Percentiles rank a stretch among this genome's conserved stretches.
phyloP scores from a whole-genome alignment of 2,329 filamentous ascomycete species.

The Thermoascus crustaceus region DNA sequence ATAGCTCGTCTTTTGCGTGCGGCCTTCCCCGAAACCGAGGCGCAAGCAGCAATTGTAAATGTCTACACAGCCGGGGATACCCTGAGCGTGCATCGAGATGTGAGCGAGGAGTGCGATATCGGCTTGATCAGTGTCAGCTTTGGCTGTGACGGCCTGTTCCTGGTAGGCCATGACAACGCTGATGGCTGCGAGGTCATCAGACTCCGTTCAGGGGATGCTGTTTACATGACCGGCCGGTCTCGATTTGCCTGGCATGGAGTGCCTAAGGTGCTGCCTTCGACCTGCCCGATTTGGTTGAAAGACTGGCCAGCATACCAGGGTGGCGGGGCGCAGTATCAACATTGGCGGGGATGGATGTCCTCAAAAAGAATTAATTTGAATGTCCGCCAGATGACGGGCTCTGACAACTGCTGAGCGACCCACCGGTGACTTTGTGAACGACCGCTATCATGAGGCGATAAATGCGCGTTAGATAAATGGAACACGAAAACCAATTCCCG shows the following conservation, averaged over 20 bases:
- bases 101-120: slow-evolving; percentile 72
- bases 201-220: slow-evolving; percentile 74
- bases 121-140: slow-evolving; percentile 80
- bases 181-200: slow-evolving; percentile 45
- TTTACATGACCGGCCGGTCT: slow-evolving; percentile 77
- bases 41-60: slow-evolving; percentile 90
- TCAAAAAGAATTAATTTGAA: slow-evolving; percentile 87
- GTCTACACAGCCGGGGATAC: slow-evolving; percentile 86
- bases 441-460: too few species aligned
- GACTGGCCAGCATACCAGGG: slow-evolving; percentile 59
- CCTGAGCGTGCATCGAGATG: slow-evolving; percentile 86
- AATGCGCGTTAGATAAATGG: too few species aligned
- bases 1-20: slow-evolving; percentile 58
- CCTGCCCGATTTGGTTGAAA: slow-evolving; percentile 66
- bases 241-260: slow-evolving; percentile 94
- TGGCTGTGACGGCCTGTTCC: slow-evolving; percentile 83
- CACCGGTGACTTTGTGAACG: too few species aligned
- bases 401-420: slow-evolving; percentile 3
- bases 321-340: slow-evolving; percentile 45
- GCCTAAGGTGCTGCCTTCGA: slow-evolving; percentile 70
- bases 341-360: slow-evolving; percentile 81
- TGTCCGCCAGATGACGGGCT: slow-evolving; percentile 74
- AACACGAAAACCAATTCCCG: too few species aligned
- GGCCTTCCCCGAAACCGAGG: slow-evolving; percentile 67
- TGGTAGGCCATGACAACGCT: slow-evolving; percentile 60